phyloP scores from a whole-genome alignment of 2,329 filamentous ascomycete genomes.

The Xylariaceae sp. region DNA sequence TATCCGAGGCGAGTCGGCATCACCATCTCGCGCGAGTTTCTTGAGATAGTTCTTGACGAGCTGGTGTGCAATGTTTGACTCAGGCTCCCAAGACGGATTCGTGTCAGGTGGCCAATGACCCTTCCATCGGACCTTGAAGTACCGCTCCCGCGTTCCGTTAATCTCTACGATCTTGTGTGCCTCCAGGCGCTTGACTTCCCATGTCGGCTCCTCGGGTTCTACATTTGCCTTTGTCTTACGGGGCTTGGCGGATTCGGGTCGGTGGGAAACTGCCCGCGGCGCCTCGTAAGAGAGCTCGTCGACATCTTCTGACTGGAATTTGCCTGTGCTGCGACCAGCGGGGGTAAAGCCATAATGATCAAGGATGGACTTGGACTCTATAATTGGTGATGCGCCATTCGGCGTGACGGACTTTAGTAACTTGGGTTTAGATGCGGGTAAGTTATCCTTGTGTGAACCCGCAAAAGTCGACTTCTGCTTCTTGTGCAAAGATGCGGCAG shows the following conservation, averaged over 20 bases:
- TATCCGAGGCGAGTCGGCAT: not conserved
- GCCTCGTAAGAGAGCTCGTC: not conserved
- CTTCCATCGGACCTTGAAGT: slow-evolving; percentile 52
- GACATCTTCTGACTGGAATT: slow-evolving; percentile 6
- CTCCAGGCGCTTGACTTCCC: slow-evolving; percentile 42
- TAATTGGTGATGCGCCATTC: too few relatives aligned
- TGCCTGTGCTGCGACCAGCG: slow-evolving; percentile 16
- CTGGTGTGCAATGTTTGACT: slow-evolving; percentile 40
- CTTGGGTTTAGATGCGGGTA: too few relatives aligned
- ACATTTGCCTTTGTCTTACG: slow-evolving; percentile 16
- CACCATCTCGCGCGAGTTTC: not conserved
- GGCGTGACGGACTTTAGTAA: too few relatives aligned
- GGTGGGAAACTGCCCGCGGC: slow-evolving; percentile 1
- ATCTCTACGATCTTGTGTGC: slow-evolving; percentile 35
- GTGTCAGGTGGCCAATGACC: slow-evolving; percentile 52
- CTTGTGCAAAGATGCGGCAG: not conserved
- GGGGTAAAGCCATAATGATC: slow-evolving; percentile 20
- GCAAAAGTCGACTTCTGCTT: not conserved
- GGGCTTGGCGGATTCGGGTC: slow-evolving; percentile 1
- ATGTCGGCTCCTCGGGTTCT: slow-evolving; percentile 23
- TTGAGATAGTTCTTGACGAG: slow-evolving; percentile 40
- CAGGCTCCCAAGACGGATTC: slow-evolving; percentile 57
- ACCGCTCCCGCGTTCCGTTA: slow-evolving; percentile 32
- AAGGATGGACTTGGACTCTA: too few relatives aligned
- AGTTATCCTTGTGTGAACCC: too few relatives aligned